Base-by-base conservation (phyloP, 441 rosid genomes). In the Erysimum cheiri region DNA sequence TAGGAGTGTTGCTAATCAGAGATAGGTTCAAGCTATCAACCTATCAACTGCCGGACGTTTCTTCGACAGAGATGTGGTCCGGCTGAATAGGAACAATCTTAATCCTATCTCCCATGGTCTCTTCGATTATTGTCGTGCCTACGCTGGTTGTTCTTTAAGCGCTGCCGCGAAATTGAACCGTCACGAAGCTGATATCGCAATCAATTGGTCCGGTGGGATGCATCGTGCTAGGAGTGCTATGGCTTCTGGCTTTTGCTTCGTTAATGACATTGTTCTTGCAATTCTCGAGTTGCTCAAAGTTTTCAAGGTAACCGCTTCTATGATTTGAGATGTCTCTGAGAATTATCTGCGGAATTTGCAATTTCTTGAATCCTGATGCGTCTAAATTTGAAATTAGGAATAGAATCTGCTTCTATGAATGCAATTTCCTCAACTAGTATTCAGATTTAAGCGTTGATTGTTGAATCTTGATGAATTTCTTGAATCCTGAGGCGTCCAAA, bases 151-250 rank as follows among this genome's bases (percentile, higher is more conserved):
- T 40, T 85, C 95, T 28, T 80, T 91, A 15, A 92, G 89, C 9
- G 91, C 93, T 33, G 93, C 97, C 14, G 93, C 79, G 12, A 91
- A 88, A 80, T 74, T 91, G 40, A 91, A 88, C 69, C 70, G 84
- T 17, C 80, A 82, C 0, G 95, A 91, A 28, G 88, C 91, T 0
- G 95, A 91, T 73, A 87, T 91, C 49, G 93, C 91, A 12, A 29
- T 91, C 63, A 91, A 91, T 61, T 91, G 97, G 97, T 87, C 89
- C 3, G 95, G 97, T 49, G 97, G 96, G 3, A 78, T 86, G 62
- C 89, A 86, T 67, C 90, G 85, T 73, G 97, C 88, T 7, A 89
- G 83, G 85, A 87, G 83, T 76, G 78, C 87, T 26, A 85, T 85
- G 77, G 92, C 90, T 33, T 89, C 88, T 12, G 90, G 91, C 43